Evolutionary conservation across 306 rosid species (phyloP).

Genomic region (Vigna reflexopilosa): DNA sequence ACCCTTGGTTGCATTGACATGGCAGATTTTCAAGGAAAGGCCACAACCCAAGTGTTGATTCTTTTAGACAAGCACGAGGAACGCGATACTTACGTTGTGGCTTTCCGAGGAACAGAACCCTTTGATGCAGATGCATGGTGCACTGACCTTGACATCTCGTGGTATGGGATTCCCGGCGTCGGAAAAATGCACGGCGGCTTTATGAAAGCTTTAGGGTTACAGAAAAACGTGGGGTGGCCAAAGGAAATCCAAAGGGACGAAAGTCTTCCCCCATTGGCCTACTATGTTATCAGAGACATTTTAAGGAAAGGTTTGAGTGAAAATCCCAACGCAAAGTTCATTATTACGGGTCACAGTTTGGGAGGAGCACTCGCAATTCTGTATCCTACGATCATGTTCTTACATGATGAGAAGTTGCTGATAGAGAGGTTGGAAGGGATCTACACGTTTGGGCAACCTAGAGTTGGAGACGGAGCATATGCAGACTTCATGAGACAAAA

Average conservation of each 20-base stretch:
- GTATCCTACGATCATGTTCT: constrained; percentile 52
- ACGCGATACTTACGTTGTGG: constrained; percentile 66
- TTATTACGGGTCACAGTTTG: constrained; percentile 73
- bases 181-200: constrained; percentile 85
- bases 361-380: constrained; percentile 76
- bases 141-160: constrained; percentile 79
- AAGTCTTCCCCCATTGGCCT: constrained; percentile 53
- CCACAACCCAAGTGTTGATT: constrained; percentile 68
- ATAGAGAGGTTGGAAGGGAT: constrained; percentile 72
- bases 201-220: constrained; percentile 81
- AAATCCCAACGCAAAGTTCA: constrained; percentile 51
- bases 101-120: constrained; percentile 80
- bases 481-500: constrained; percentile 58
- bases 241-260: constrained; percentile 41
- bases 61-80: constrained; percentile 55
- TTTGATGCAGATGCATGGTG: constrained; percentile 84
- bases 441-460: constrained; percentile 91
- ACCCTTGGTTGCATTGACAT: not conserved
- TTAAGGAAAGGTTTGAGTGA: constrained; percentile 44
- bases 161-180: constrained; percentile 63
- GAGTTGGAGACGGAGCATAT: constrained; percentile 69
- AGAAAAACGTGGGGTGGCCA: constrained; percentile 64
- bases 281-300: constrained; percentile 59
- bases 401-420: constrained; percentile 65
- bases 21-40: constrained; percentile 69